Evolutionary conservation across 495 filamentous ascomycete species (phyloP).

Genomic region (Penicillium egyptiacum): DNA sequence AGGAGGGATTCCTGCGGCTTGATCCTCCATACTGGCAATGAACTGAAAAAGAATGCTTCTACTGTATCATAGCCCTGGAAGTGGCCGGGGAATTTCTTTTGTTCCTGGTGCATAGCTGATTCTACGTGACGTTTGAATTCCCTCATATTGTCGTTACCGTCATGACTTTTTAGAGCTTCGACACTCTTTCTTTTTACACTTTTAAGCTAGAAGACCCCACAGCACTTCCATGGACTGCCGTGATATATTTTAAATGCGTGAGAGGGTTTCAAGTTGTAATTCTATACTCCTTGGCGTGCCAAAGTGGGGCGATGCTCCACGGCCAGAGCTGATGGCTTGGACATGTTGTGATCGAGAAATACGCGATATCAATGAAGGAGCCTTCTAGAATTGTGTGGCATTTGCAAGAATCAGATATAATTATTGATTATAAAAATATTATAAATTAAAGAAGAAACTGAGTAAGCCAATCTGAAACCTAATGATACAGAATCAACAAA

Average conservation of each 20-base stretch:
- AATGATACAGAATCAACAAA: neutral
- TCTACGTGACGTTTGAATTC: neutral
- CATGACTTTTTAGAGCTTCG: conserved; percentile 1
- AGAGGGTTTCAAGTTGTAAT: neutral
- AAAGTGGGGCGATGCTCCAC: neutral
- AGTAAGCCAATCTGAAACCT: neutral
- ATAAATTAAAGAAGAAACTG: no score
- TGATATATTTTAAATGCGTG: neutral
- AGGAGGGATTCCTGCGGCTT: neutral
- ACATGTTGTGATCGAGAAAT: neutral
- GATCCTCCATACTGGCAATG: neutral
- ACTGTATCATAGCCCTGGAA: neutral
- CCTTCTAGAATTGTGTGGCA: neutral
- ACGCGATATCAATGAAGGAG: neutral
- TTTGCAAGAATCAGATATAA: neutral
- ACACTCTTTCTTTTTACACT: neutral
- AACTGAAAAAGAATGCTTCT: neutral
- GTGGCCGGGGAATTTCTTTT: neutral
- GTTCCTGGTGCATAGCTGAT: conserved; percentile 3
- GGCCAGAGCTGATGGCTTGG: neutral
- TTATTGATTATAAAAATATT: no score
- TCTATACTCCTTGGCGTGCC: neutral
- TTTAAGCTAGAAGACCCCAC: neutral
- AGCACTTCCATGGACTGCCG: neutral
- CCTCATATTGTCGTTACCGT: conserved; percentile 2